These are phyloP conservation scores for Ensete ventricosum DNA, from an alignment of 176 grass and related monocot genomes.

Conservation along the genomic window DNA sequence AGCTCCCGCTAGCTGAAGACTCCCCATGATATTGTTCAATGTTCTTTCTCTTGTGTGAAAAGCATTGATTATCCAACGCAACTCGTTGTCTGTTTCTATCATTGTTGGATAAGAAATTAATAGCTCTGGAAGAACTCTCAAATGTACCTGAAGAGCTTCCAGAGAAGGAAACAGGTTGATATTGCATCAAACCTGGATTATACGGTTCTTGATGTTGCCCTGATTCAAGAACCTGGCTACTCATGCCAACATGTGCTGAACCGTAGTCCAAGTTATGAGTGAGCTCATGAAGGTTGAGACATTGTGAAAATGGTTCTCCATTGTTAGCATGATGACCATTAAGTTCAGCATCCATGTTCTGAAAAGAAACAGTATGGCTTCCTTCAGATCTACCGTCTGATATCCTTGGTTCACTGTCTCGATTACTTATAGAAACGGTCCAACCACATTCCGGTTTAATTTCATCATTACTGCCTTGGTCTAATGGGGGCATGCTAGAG, in stretches of 20 bases:
- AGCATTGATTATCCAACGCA: not conserved
- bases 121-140: conserved; percentile 11
- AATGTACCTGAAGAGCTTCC: conserved; percentile 8
- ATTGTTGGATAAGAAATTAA: conserved; percentile 8
- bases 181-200: conserved; percentile 10
- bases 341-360: conserved; percentile 5
- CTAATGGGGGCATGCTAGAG: not conserved
- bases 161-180: not conserved
- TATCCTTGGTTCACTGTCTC: conserved; percentile 8
- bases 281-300: not conserved
- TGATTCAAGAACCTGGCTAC: conserved; percentile 1
- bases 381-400: conserved; percentile 2
- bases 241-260: not conserved
- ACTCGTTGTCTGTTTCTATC: conserved; percentile 2
- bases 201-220: not conserved
- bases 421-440: not conserved
- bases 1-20: conserved; percentile 13
- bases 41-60: conserved; percentile 21
- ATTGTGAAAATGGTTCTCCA: conserved; percentile 1
- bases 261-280: not conserved
- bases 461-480: conserved; percentile 1
- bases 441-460: not conserved
- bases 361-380: not conserved
- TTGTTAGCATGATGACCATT: not conserved
- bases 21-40: conserved; percentile 13